Conservation (phyloP, 2,329 filamentous ascomycete genomes). For the Penicillium sp. region DNA sequence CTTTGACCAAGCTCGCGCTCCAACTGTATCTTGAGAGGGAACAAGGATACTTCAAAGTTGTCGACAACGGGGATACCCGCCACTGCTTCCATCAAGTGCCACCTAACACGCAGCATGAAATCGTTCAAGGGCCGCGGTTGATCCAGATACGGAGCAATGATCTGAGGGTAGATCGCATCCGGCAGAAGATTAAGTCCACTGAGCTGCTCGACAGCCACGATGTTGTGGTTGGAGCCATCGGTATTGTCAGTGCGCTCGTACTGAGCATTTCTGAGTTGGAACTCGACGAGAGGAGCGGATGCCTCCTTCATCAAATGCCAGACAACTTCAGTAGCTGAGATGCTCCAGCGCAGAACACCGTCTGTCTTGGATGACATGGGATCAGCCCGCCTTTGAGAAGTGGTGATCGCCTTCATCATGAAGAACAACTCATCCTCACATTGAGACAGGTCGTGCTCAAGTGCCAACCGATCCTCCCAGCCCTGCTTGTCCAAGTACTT, state of each 20-base stretch:
- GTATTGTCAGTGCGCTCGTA: constrained; percentile 97
- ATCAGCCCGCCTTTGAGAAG: constrained; percentile 83
- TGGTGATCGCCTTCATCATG: constrained; percentile 99
- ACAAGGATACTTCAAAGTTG: constrained; percentile 91
- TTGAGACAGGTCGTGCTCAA: constrained; percentile 85
- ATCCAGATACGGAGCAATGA: constrained; percentile 88
- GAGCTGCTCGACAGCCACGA: constrained; percentile 85
- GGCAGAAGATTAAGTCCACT: constrained; percentile 87
- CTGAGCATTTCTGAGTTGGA: constrained; percentile 87
- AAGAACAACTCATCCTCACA: constrained; percentile 99
- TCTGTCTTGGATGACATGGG: constrained; percentile 71
- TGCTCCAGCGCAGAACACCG: constrained; percentile 86
- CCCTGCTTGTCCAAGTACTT: constrained; percentile 84
- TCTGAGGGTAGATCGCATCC: constrained; percentile 92
- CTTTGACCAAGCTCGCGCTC: constrained; percentile 92
- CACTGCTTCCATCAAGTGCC: constrained; percentile 98
- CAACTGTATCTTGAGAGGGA: constrained; percentile 91
- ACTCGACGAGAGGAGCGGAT: constrained; percentile 85
- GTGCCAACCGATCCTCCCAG: constrained; percentile 86
- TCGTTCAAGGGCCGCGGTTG: constrained; percentile 64
- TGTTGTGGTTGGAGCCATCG: constrained; percentile 94
- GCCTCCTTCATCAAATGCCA: constrained; percentile 94
- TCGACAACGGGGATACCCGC: constrained; percentile 97
- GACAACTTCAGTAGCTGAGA: constrained; percentile 92
- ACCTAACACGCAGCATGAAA: constrained; percentile 92